Conservation (phyloP, 1,139 yeast species). For the Yamadazyma oceani region DNA sequence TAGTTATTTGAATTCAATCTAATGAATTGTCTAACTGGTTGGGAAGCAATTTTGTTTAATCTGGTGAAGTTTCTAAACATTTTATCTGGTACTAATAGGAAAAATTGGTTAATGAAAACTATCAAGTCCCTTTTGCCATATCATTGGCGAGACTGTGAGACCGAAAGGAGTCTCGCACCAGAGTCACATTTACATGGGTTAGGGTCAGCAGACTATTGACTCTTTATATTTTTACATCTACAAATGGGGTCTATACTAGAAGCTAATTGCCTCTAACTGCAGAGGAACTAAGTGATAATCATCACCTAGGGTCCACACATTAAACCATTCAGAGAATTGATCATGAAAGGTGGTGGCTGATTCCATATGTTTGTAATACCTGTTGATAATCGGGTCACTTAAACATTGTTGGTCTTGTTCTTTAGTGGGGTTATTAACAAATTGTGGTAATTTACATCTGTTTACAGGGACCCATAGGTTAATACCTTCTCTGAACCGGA, state of each 20-base stretch:
- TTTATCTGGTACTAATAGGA: no score
- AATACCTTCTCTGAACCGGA: constrained; percentile 12
- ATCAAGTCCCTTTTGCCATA: no score
- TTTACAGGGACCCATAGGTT: constrained; percentile 13
- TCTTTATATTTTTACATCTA: no score
- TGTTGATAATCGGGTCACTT: constrained; percentile 4
- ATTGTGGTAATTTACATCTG: constrained; percentile 11
- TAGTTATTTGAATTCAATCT: constrained; percentile 44
- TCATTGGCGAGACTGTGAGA: no score
- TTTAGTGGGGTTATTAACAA: constrained; percentile 6
- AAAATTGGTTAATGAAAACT: no score
- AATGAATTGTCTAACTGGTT: constrained; percentile 11
- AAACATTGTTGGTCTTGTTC: constrained; percentile 15
- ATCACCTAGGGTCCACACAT: constrained; percentile 5
- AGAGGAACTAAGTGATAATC: constrained; percentile 10
- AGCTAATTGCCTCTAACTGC: constrained; percentile 9
- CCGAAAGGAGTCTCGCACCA: no score
- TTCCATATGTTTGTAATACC: constrained; percentile 5
- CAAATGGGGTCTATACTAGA: neutral
- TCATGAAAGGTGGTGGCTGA: constrained; percentile 9
- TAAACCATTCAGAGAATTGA: constrained; percentile 12
- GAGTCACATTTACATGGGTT: no score
- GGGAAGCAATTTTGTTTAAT: constrained; percentile 8
- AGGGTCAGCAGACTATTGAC: no score
- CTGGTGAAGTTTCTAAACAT: constrained; percentile 10